phyloP scores from a whole-genome alignment of 2,329 filamentous ascomycete genomes.

The Phaeosphaeria sp. region DNA sequence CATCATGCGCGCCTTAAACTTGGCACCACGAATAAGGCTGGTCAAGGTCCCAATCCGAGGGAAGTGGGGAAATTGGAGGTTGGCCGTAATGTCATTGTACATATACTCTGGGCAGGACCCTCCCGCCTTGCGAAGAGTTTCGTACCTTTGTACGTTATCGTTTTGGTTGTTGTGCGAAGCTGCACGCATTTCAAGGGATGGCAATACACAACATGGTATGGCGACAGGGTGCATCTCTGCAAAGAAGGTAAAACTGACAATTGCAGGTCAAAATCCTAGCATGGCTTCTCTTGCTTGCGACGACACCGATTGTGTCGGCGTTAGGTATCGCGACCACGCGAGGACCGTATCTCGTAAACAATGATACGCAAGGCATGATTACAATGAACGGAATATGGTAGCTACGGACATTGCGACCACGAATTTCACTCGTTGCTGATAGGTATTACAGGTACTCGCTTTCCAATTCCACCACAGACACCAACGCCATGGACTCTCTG shows the following conservation, averaged over 20 bases:
- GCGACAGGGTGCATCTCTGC: not conserved
- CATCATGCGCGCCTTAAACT: not conserved
- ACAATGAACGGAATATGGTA: conserved; percentile 16
- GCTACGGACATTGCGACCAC: no score
- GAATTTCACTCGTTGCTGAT: not conserved
- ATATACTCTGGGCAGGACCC: not conserved
- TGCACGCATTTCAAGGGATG: not conserved
- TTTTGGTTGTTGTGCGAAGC: not conserved
- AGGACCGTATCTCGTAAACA: conserved; percentile 11
- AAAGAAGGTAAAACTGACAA: not conserved
- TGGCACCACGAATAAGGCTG: not conserved
- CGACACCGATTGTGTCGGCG: conserved; percentile 1
- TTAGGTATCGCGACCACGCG: conserved; percentile 7
- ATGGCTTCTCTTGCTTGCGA: not conserved
- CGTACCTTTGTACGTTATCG: not conserved
- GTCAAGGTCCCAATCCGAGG: not conserved
- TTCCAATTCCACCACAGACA: conserved; percentile 16
- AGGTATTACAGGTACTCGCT: conserved; percentile 13
- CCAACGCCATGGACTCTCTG: conserved; percentile 13
- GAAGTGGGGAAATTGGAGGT: not conserved
- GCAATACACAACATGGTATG: not conserved
- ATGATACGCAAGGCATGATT: conserved; percentile 10
- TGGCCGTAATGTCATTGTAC: not conserved
- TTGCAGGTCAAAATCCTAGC: not conserved
- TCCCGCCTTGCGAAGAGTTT: not conserved